Evolutionary conservation across 208 protist genomes (phyloP).

Genomic region (Leishmania aethiopica): DNA sequence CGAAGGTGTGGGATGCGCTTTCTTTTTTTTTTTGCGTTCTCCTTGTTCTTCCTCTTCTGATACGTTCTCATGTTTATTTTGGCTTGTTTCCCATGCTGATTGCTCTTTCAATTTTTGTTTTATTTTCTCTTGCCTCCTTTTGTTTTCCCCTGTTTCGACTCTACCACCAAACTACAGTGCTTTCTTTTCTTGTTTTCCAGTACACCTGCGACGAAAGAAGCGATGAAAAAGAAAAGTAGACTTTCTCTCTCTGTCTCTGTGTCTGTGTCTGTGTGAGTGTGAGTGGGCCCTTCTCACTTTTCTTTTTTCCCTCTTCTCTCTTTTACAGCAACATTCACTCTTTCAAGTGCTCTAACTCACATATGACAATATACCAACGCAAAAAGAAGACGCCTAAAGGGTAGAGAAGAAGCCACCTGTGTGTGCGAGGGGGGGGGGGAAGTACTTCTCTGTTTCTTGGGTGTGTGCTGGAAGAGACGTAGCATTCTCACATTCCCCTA

Average conservation of each 20-base stretch:
- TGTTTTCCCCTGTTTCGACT: neutral
- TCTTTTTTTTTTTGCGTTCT: neutral
- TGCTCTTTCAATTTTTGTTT: neutral
- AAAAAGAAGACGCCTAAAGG: neutral
- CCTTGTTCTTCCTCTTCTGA: conserved; percentile 17
- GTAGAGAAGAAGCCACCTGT: neutral
- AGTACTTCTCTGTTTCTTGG: neutral
- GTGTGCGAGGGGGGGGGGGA: neutral
- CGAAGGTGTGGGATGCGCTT: neutral
- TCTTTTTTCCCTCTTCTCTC: neutral
- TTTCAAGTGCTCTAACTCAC: neutral
- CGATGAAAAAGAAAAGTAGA: neutral
- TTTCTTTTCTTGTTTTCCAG: conserved; percentile 23
- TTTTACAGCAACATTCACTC: neutral
- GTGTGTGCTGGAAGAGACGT: neutral
- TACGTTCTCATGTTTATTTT: neutral
- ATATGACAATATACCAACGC: neutral
- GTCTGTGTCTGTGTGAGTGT: neutral
- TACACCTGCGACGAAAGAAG: neutral
- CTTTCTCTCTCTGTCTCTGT: neutral
- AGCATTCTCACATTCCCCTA: neutral
- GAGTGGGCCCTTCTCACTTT: conserved; percentile 2
- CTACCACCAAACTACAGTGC: neutral
- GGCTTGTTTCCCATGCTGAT: conserved; percentile 9
- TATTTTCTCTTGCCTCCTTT: neutral